A percentile compares a stretch with the other conserved stretches of the same genome.
phyloP scores from a whole-genome alignment of 495 filamentous ascomycete genomes.

The Pseudoneurospora amorphoporcata region DNA sequence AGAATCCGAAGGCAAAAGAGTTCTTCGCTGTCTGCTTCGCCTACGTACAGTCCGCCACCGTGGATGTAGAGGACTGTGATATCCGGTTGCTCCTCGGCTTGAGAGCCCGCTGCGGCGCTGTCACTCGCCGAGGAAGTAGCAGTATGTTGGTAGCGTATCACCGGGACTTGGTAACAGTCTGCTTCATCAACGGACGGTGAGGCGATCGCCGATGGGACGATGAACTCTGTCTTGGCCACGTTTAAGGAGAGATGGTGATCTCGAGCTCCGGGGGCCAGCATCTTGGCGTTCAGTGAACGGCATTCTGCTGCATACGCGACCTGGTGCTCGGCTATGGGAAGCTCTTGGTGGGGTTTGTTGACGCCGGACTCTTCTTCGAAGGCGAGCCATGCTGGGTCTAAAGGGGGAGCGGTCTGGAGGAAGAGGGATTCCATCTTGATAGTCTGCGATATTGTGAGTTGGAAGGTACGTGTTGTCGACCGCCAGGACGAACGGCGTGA shows the following conservation, averaged over 20 bases:
- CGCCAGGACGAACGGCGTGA: not conserved
- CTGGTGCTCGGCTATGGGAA: slow-evolving; percentile 3
- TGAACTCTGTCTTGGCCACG: not conserved
- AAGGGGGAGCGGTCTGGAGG: slow-evolving; percentile 3
- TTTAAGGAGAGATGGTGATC: slow-evolving; percentile 3
- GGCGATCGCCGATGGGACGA: slow-evolving; percentile 1
- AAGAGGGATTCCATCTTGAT: slow-evolving; percentile 1
- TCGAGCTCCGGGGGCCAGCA: slow-evolving; percentile 1
- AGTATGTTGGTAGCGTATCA: not conserved
- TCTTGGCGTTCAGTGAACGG: not conserved
- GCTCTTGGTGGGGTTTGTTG: not conserved
- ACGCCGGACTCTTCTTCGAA: not conserved
- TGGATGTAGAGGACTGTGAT: slow-evolving; percentile 20
- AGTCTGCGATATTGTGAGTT: not conserved
- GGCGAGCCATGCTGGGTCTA: slow-evolving; percentile 8
- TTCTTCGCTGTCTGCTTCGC: slow-evolving; percentile 23
- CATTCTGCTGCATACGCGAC: slow-evolving; percentile 5
- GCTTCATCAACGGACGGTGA: not conserved
- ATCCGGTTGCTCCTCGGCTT: not conserved
- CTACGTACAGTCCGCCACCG: slow-evolving; percentile 22
- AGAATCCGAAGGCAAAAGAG: slow-evolving; percentile 22
- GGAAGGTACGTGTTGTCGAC: not conserved
- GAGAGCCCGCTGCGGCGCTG: not conserved
- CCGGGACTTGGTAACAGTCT: not conserved
- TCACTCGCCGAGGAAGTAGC: not conserved